Conservation (phyloP, 2,329 filamentous ascomycete genomes). For the Whalleya microplaca region DNA sequence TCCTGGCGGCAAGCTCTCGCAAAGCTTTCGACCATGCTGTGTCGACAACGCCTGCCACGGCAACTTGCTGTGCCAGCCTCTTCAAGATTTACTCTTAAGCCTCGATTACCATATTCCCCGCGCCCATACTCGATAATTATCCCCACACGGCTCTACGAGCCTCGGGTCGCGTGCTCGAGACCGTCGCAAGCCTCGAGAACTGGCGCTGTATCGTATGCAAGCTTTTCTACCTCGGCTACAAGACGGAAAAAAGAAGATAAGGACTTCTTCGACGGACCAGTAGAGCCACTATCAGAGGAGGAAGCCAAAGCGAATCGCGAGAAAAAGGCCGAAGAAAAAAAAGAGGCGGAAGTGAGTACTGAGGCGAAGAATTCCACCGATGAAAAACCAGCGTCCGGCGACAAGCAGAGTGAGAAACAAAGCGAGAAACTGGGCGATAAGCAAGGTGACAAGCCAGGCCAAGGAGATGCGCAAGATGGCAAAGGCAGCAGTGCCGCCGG, state of each 20-base stretch:
- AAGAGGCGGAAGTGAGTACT: constrained; percentile 49
- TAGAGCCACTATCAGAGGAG: constrained; percentile 56
- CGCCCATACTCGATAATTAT: constrained; percentile 33
- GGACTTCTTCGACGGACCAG: constrained; percentile 55
- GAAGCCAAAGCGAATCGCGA: constrained; percentile 56
- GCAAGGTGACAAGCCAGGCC: constrained; percentile 48
- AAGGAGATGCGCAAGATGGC: constrained; percentile 53
- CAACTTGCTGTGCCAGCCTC: constrained; percentile 32
- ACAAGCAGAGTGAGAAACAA: too few species aligned
- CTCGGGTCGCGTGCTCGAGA: constrained; percentile 26
- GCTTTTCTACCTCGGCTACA: constrained; percentile 43
- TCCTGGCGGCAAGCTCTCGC: not conserved
- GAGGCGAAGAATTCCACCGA: constrained; percentile 49
- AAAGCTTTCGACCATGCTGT: constrained; percentile 37
- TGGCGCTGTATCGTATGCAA: constrained; percentile 23
- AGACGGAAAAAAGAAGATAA: constrained; percentile 47
- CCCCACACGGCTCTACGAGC: constrained; percentile 20
- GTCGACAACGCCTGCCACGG: constrained; percentile 39
- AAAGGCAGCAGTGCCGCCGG: constrained; percentile 64
- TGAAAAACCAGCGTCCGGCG: constrained; percentile 49
- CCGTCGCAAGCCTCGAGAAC: constrained; percentile 15
- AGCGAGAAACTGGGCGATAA: too few species aligned
- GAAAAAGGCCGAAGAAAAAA: constrained; percentile 47
- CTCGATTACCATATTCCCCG: constrained; percentile 22
- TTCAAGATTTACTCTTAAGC: constrained; percentile 26